Evolutionary conservation across 305 asterid species (phyloP), one percentile per base, ranked within the genome.

Genomic region (Fraxinus paxiana): DNA sequence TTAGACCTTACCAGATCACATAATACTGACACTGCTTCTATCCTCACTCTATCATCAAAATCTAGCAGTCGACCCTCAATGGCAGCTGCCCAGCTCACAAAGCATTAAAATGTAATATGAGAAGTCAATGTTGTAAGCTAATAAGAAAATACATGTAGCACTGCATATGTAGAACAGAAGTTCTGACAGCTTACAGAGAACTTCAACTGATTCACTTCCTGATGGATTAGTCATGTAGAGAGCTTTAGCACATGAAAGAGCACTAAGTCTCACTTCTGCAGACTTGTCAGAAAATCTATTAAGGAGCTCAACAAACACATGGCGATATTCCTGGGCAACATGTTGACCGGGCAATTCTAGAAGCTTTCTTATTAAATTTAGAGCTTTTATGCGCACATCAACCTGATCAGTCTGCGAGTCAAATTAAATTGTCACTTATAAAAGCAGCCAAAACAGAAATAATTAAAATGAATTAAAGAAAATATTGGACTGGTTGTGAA

Each of bases 321-420:
- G 85, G 37, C 86, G 93, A 86, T 93, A 92, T 84, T 91, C 91
- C 82, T 79, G 87, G 63, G 89, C 90, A 48, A 92, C 28, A 54
- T 85, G 83, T 73, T 86, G 90, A 74, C 97, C 97, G 75, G 90
- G 95, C 88, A 89, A 76, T 73, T 88, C 79, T 76, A 93, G 83
- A 76, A 93, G 90, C 84, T 89, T 90, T 83, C 86, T 88, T 31
- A 93, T 80, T 85, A 93, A 82, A 76, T 90, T 88, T 26, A 95
- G 90, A 88, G 91, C 98, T 88, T 91, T 95, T 82, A 95, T 92
- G 75, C 98, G 94, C 78, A 88, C 97, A 92, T 95, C 98, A 83
- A 95, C 97, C 89, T 95, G 97, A 87, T 95, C 98, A 69, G 92
- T 93, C 98, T 95, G 97, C 90, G 87, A 89, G 85, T 77, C 69